phyloP scores from a whole-genome alignment of 106 monocot species.

The Phalaenopsis aphrodite region DNA sequence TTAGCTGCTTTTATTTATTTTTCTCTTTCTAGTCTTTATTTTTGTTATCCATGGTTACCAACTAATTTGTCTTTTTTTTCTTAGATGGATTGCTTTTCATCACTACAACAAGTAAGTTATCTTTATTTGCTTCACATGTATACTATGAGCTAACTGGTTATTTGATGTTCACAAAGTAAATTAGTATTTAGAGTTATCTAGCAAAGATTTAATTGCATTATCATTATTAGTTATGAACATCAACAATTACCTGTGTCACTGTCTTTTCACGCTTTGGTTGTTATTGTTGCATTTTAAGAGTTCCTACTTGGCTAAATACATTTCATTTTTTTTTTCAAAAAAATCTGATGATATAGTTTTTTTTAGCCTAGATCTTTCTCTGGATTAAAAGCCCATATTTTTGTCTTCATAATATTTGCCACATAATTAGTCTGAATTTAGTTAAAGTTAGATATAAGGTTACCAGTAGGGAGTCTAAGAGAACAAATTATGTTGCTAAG shows the following conservation, averaged over 20 bases:
- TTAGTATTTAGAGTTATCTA: background rate
- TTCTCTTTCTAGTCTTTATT: background rate
- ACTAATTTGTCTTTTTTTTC: background rate
- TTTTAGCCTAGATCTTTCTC: too few species aligned
- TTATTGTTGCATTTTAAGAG: too few species aligned
- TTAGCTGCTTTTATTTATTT: background rate
- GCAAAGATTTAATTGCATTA: background rate
- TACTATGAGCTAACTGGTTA: background rate
- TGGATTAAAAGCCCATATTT: too few species aligned
- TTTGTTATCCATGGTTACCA: background rate
- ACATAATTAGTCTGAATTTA: too few species aligned
- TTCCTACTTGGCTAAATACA: too few species aligned
- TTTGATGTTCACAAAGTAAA: background rate
- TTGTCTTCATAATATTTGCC: too few species aligned
- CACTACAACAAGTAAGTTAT: slow-evolving; percentile 50
- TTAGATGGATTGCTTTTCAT: slow-evolving; percentile 58
- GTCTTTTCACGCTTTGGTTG: too few species aligned
- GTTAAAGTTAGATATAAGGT: too few species aligned
- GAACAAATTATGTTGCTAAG: too few species aligned
- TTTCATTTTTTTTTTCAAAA: too few species aligned
- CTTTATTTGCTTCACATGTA: slow-evolving; percentile 8
- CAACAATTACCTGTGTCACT: background rate
- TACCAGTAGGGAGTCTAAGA: too few species aligned
- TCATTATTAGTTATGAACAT: background rate
- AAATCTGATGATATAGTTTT: too few species aligned